phyloP scores from a whole-genome alignment of 2,329 filamentous ascomycete species.

The Trichoderma koningiopsis region DNA sequence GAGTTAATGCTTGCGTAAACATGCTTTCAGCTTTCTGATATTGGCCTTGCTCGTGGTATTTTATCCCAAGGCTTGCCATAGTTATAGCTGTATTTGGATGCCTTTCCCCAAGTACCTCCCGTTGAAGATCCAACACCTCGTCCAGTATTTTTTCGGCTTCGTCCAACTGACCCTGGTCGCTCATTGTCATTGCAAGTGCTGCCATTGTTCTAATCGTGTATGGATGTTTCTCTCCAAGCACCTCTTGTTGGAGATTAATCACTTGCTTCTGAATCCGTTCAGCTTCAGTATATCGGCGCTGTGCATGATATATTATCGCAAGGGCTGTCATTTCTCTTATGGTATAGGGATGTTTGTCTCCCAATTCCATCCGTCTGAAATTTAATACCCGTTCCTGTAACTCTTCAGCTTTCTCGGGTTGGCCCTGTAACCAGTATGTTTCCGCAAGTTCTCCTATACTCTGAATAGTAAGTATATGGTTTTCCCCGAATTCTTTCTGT shows the following conservation, averaged over 20 bases:
- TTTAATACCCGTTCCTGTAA: neutral
- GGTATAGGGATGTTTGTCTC: neutral
- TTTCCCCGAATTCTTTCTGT: neutral
- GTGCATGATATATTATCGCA: neutral
- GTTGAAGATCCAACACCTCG: neutral
- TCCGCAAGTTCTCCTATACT: neutral
- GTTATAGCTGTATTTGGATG: neutral
- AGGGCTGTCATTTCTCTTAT: neutral
- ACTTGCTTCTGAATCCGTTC: neutral
- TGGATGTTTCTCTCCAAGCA: neutral
- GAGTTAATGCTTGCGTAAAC: neutral
- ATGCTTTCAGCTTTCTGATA: neutral
- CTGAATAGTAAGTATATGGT: neutral
- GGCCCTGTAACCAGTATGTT: neutral
- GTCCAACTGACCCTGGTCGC: neutral
- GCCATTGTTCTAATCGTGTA: fast-evolving
- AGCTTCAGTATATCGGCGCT: neutral
- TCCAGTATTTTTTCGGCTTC: neutral
- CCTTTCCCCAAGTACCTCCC: neutral
- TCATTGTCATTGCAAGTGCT: neutral
- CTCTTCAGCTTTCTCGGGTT: neutral
- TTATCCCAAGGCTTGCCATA: neutral
- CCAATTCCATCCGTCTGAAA: neutral
- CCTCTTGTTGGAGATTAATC: neutral
- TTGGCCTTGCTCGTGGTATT: neutral